Percentiles rank a stretch among this genome's conserved stretches.
Conservation (phyloP, 306 rosid genomes). For the Trichosanthes truncata region DNA sequence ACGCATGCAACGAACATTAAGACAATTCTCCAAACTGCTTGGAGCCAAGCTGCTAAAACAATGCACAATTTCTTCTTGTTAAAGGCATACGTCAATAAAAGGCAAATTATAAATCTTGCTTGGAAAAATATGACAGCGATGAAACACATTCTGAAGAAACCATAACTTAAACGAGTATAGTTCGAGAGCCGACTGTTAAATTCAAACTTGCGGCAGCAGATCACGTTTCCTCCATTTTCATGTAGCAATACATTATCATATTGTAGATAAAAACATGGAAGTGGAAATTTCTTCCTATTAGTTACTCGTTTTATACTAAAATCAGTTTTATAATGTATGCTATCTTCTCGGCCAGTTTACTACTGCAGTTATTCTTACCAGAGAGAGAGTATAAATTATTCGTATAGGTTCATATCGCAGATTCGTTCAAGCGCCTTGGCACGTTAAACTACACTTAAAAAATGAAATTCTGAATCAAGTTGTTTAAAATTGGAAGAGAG, state of each 20-base stretch:
- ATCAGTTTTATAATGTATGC: neutral
- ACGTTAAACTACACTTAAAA: neutral
- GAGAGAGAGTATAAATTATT: neutral
- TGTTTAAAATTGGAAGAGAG: neutral
- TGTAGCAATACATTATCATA: neutral
- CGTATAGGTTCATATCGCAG: neutral
- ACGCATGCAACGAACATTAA: conserved; percentile 1
- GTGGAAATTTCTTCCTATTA: neutral
- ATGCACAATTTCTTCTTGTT: neutral
- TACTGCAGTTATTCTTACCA: neutral
- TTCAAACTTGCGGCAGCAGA: neutral
- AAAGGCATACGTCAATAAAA: neutral
- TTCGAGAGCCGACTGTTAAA: neutral
- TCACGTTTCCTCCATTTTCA: neutral
- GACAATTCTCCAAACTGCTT: neutral
- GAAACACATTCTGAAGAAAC: neutral
- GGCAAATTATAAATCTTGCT: neutral
- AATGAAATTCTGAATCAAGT: neutral
- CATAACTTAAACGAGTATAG: neutral
- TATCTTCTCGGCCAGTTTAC: neutral
- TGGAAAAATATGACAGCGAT: neutral
- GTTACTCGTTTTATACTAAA: neutral
- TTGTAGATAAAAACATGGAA: neutral
- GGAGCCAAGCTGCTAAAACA: neutral
- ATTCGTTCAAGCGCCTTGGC: neutral